Evolutionary conservation across 192 early-diverging fungal species (phyloP).

Genomic region (Umbelopsis sp.): DNA sequence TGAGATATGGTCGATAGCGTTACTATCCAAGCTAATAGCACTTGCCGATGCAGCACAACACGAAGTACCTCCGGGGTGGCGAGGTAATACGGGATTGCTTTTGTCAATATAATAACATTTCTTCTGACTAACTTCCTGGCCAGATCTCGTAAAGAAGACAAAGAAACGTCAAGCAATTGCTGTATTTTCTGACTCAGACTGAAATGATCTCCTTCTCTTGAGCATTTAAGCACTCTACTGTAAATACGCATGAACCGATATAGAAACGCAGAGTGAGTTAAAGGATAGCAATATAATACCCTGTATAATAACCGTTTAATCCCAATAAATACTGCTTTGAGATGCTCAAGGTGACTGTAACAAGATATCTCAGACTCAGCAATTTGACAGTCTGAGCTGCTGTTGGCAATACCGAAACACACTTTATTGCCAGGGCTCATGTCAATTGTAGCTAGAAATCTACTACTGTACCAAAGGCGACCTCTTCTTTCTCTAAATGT

Average conservation of each 20-base stretch:
- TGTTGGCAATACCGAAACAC: too few relatives aligned
- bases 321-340: too few relatives aligned
- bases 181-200: conserved; percentile 14
- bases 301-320: too few relatives aligned
- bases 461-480: too few relatives aligned
- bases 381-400: too few relatives aligned
- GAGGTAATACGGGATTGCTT: neutral
- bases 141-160: neutral
- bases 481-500: too few relatives aligned
- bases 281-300: too few relatives aligned
- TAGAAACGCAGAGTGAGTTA: too few relatives aligned
- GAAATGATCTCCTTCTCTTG: neutral
- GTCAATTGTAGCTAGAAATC: too few relatives aligned
- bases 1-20: neutral
- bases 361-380: too few relatives aligned
- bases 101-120: neutral
- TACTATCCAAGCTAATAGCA: neutral
- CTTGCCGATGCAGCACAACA: neutral
- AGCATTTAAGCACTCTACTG: neutral
- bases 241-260: neutral
- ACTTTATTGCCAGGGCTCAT: too few relatives aligned
- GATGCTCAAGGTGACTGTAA: too few relatives aligned
- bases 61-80: neutral
- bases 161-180: conserved; percentile 1
- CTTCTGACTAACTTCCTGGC: neutral